Evolutionary conservation across 495 filamentous ascomycete genomes (phyloP).

Genomic region (Cenococcum geophilum): DNA sequence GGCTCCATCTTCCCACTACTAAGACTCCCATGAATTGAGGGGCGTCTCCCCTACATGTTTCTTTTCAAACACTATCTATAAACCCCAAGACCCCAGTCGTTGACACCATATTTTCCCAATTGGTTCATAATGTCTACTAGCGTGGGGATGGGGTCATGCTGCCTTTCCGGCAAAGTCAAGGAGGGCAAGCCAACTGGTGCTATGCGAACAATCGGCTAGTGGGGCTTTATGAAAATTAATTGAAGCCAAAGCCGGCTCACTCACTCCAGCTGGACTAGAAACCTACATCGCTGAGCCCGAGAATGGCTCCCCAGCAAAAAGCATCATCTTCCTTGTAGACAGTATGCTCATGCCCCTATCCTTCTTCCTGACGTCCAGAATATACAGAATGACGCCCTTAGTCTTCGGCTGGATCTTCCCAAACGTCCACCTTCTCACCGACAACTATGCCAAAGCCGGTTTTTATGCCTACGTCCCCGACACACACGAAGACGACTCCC

Average conservation of each 20-base stretch:
- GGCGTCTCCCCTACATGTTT: not conserved
- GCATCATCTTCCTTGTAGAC: slow-evolving; percentile 31
- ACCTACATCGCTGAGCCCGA: slow-evolving; percentile 32
- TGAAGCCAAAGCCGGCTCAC: not conserved
- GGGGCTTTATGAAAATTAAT: not conserved
- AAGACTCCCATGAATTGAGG: too few species aligned
- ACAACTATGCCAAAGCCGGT: slow-evolving; percentile 31
- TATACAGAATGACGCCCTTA: not conserved
- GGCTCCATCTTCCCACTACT: too few species aligned
- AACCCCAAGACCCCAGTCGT: not conserved
- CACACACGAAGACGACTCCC: slow-evolving; percentile 32
- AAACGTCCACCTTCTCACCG: slow-evolving; percentile 34
- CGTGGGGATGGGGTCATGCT: slow-evolving; percentile 31
- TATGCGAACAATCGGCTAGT: slow-evolving; percentile 16
- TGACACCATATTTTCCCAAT: not conserved
- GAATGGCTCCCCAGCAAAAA: slow-evolving; percentile 22
- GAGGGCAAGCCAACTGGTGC: slow-evolving; percentile 27
- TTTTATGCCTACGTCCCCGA: slow-evolving; percentile 35
- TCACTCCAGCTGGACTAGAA: slow-evolving; percentile 17
- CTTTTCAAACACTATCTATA: not conserved
- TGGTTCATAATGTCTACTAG: slow-evolving; percentile 16
- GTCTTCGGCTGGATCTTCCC: slow-evolving; percentile 32
- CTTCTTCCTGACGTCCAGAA: not conserved
- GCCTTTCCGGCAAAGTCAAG: slow-evolving; percentile 31
- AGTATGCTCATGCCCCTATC: slow-evolving; percentile 12